phyloP scores from a whole-genome alignment of 768 basidiomycete genomes.

The Asterophora lycoperdoides region DNA sequence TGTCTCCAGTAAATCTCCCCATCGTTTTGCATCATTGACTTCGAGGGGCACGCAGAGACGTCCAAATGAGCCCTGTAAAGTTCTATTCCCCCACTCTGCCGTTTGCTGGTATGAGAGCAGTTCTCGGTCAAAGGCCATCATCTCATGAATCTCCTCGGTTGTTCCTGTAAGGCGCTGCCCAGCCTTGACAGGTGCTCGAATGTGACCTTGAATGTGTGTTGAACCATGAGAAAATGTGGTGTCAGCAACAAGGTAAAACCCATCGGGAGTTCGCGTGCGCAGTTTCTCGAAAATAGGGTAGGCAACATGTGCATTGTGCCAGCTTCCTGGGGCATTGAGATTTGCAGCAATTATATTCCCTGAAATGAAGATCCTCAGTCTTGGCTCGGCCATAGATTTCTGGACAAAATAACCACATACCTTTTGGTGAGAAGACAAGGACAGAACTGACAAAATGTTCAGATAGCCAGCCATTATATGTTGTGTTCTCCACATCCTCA shows the following conservation, averaged over 20 bases:
- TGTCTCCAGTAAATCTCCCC: conserved; percentile 31
- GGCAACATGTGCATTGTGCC: conserved; percentile 36
- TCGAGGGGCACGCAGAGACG: conserved; percentile 33
- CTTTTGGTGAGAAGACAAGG: conserved; percentile 31
- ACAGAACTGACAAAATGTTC: conserved; percentile 38
- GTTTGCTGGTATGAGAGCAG: conserved; percentile 39
- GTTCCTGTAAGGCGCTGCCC: conserved; percentile 19
- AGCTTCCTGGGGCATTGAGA: conserved; percentile 28
- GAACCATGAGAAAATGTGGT: conserved; percentile 36
- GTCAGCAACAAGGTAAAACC: conserved; percentile 35
- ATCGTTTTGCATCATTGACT: conserved; percentile 21
- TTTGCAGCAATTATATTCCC: conserved; percentile 9
- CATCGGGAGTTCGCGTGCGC: conserved; percentile 23
- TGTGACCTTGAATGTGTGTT: conserved; percentile 15
- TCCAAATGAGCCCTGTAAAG: conserved; percentile 39
- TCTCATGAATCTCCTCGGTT: conserved; percentile 16
- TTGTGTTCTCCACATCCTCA: conserved; percentile 40
- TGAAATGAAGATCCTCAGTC: conserved; percentile 7
- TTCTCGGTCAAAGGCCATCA: conserved; percentile 27
- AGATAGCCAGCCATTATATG: conserved; percentile 41
- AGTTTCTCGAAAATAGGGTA: conserved; percentile 29
- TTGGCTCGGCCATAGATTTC: no score
- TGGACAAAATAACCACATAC: conserved; percentile 16
- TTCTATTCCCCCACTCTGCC: conserved; percentile 43
- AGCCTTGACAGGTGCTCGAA: conserved; percentile 30